phyloP scores from a whole-genome alignment of 352 stramenopile species.

The Elongisporangium undulatum region DNA sequence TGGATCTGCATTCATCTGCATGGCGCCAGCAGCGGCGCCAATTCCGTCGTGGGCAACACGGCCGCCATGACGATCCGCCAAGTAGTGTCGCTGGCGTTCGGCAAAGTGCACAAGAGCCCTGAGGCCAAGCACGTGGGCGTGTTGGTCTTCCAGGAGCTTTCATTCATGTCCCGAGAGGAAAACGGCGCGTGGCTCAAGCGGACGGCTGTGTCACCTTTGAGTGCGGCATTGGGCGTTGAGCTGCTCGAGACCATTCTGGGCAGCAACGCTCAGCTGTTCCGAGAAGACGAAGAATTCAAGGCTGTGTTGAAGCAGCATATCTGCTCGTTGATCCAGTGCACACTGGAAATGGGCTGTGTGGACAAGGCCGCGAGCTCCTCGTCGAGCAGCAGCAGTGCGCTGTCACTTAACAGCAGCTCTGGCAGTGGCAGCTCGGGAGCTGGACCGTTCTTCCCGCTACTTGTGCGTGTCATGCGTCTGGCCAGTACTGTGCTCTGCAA shows the following conservation, averaged over 20 bases:
- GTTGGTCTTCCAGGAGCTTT: conserved; percentile 85
- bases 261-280: conserved; percentile 58
- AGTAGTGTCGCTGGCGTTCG: conserved; percentile 83
- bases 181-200: conserved; percentile 84
- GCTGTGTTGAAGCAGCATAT: conserved; percentile 81
- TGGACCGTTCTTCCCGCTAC: conserved; percentile 67
- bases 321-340: conserved; percentile 59
- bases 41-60: conserved; percentile 80
- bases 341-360: conserved; percentile 63
- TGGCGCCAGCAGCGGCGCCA: conserved; percentile 61
- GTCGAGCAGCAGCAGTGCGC: conserved; percentile 16
- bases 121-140: conserved; percentile 79
- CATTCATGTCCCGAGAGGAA: conserved; percentile 82
- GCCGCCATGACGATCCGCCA: conserved; percentile 87
- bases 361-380: conserved; percentile 22
- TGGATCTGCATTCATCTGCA: conserved; percentile 87
- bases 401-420: conserved; percentile 32
- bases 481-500: conserved; percentile 70
- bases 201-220: conserved; percentile 71
- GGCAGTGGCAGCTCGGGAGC: conserved; percentile 11
- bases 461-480: conserved; percentile 81
- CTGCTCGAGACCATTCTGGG: conserved; percentile 73
- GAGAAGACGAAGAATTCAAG: conserved; percentile 68
- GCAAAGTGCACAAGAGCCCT: conserved; percentile 61
- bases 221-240: conserved; percentile 68